phyloP scores from a whole-genome alignment of 2,329 filamentous ascomycete genomes.

The Cryphonectria nitschkei region DNA sequence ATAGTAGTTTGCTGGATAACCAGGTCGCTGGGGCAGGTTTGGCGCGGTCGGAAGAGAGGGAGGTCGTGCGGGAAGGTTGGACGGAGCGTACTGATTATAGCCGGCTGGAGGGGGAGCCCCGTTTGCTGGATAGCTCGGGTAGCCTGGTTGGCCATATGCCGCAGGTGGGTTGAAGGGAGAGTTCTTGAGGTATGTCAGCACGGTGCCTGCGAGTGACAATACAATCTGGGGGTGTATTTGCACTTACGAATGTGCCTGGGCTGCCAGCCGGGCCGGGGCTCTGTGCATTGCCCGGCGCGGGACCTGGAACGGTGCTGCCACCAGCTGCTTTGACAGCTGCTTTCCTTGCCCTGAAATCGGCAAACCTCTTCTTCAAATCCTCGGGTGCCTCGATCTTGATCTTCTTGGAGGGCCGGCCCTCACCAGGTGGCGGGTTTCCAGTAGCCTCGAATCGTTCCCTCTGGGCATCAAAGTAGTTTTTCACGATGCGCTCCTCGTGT shows the following conservation, averaged over 20 bases:
- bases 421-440: constrained; percentile 78
- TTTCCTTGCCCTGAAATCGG: constrained; percentile 73
- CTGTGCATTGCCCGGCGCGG: constrained; percentile 54
- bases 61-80: constrained; percentile 51
- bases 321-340: constrained; percentile 62
- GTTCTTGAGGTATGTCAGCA: constrained; percentile 39
- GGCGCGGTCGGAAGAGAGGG: constrained; percentile 38
- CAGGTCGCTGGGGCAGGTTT: constrained; percentile 37
- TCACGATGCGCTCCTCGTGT: constrained; percentile 84
- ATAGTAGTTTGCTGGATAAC: constrained; percentile 34
- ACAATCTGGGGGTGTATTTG: background rate
- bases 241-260: constrained; percentile 63
- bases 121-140: constrained; percentile 42
- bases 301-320: constrained; percentile 58
- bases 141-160: constrained; percentile 32
- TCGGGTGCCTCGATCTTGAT: constrained; percentile 74
- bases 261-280: constrained; percentile 57
- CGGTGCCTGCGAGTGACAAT: background rate
- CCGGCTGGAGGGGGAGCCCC: constrained; percentile 40
- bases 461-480: constrained; percentile 83
- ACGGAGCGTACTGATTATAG: constrained; percentile 40
- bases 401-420: constrained; percentile 68
- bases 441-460: constrained; percentile 80
- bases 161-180: constrained; percentile 50
- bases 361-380: constrained; percentile 79